Percentiles rank a stretch among this genome's conserved stretches.
These are phyloP conservation scores for Colletotrichum sp. DNA, from an alignment of 2,329 filamentous ascomycete genomes.

Conservation along the genomic window DNA sequence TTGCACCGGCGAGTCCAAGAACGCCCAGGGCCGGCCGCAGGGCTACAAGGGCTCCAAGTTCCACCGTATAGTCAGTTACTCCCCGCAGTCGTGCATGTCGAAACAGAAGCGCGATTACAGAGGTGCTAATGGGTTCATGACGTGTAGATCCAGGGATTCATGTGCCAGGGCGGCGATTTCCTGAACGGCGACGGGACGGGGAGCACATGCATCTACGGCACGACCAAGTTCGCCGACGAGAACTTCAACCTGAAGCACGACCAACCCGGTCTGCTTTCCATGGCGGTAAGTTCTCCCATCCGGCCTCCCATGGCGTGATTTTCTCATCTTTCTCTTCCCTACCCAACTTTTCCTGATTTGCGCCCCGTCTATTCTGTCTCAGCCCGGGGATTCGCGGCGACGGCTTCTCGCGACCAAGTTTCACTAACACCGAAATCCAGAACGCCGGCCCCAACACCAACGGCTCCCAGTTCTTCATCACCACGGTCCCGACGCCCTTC, in stretches of 20 bases:
- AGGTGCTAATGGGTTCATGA: not conserved
- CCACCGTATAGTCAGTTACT: constrained; percentile 78
- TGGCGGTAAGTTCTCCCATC: constrained; percentile 74
- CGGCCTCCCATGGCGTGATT: not conserved
- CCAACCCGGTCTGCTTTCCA: constrained; percentile 80
- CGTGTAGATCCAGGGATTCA: constrained; percentile 86
- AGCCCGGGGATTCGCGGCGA: not conserved
- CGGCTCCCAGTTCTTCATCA: constrained; percentile 98
- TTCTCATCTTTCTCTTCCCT: not conserved
- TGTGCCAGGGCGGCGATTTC: constrained; percentile 98
- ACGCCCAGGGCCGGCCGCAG: constrained; percentile 75
- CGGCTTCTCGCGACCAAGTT: not conserved
- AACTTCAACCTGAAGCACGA: constrained; percentile 85
- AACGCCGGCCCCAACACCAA: constrained; percentile 93
- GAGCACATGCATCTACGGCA: constrained; percentile 86
- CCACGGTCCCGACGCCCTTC: constrained; percentile 84
- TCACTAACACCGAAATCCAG: constrained; percentile 42
- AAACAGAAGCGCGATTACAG: not conserved
- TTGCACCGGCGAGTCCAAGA: constrained; percentile 92
- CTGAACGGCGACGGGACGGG: constrained; percentile 92
- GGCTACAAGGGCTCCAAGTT: constrained; percentile 97
- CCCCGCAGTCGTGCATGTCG: not conserved
- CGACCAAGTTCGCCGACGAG: constrained; percentile 85
- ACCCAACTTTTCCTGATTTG: not conserved
- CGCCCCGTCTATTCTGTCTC: not conserved